Percentiles rank a stretch among this genome's conserved stretches.
Evolutionary conservation across 192 early-diverging fungal genomes (phyloP).

Genomic region (Backusella morwellensis): DNA sequence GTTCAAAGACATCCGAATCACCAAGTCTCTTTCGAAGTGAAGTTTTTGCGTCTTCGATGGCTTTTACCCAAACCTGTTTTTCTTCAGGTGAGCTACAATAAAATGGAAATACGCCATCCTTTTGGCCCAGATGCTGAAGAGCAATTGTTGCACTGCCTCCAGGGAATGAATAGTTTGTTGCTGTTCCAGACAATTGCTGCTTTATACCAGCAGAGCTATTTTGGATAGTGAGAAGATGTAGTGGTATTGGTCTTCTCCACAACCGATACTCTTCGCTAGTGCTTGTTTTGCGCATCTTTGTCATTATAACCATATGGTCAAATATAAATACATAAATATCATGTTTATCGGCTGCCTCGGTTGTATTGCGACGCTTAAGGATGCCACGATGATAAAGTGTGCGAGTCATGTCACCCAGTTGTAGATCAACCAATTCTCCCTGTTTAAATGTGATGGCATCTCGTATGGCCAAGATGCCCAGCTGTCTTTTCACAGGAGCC

Average conservation of each 20-base stretch:
- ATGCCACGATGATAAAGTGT: slow-evolving; percentile 75
- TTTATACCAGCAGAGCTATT: neutral
- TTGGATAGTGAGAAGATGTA: slow-evolving; percentile 58
- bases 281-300: slow-evolving; percentile 59
- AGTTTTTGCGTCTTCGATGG: slow-evolving; percentile 67
- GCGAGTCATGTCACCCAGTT: slow-evolving; percentile 68
- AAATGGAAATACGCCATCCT: slow-evolving; percentile 59
- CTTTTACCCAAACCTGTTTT: slow-evolving; percentile 77
- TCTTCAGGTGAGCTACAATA: slow-evolving; percentile 68
- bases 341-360: slow-evolving; percentile 52
- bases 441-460: slow-evolving; percentile 31
- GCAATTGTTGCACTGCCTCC: neutral
- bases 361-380: slow-evolving; percentile 52
- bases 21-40: slow-evolving; percentile 35
- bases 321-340: slow-evolving; percentile 82
- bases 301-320: slow-evolving; percentile 83
- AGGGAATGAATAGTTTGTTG: neutral
- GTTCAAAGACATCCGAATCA: slow-evolving; percentile 49
- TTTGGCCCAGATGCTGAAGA: slow-evolving; percentile 25
- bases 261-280: slow-evolving; percentile 61
- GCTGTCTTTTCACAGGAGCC: slow-evolving; percentile 3
- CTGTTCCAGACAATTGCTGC: neutral
- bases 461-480: slow-evolving; percentile 15
- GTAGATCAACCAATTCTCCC: slow-evolving; percentile 59
- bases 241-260: slow-evolving; percentile 70